These are phyloP conservation scores for Epichloe elymi DNA, from an alignment of 2,329 filamentous ascomycete species.

Conservation along the genomic window DNA sequence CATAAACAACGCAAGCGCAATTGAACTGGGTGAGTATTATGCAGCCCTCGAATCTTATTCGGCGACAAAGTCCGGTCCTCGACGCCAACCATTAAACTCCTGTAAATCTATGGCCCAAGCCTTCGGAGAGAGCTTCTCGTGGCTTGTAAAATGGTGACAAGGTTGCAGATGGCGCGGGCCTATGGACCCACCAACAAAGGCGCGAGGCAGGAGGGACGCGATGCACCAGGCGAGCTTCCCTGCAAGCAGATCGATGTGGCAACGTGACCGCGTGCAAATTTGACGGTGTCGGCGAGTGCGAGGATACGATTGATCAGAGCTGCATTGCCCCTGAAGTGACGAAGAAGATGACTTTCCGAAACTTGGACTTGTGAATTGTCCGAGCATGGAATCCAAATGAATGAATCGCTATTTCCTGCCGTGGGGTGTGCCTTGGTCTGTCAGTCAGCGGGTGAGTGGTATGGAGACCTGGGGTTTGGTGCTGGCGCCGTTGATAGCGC, in stretches of 20 bases:
- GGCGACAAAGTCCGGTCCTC: neutral
- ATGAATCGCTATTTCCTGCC: neutral
- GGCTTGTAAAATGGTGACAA: conserved; percentile 3
- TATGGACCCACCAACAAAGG: conserved; percentile 8
- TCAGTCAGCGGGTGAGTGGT: neutral
- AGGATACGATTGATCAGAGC: neutral
- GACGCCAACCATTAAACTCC: neutral
- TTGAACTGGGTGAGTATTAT: no score
- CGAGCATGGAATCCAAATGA: no score
- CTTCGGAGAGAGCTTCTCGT: neutral
- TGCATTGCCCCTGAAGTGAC: neutral
- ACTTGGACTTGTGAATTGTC: no score
- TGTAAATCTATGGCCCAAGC: neutral
- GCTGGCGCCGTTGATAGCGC: conserved; percentile 1
- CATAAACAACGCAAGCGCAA: neutral
- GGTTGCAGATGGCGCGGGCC: conserved; percentile 7
- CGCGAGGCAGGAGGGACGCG: conserved; percentile 5
- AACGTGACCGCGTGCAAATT: conserved; percentile 1
- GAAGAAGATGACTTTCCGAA: neutral
- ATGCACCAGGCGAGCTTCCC: neutral
- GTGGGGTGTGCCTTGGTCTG: neutral
- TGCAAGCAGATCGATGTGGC: conserved; percentile 3
- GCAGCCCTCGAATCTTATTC: no score
- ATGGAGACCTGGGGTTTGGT: conserved; percentile 2
- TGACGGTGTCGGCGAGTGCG: neutral